Conservation (phyloP, 352 stramenopile species). For the Globisporangium megalacanthum region DNA sequence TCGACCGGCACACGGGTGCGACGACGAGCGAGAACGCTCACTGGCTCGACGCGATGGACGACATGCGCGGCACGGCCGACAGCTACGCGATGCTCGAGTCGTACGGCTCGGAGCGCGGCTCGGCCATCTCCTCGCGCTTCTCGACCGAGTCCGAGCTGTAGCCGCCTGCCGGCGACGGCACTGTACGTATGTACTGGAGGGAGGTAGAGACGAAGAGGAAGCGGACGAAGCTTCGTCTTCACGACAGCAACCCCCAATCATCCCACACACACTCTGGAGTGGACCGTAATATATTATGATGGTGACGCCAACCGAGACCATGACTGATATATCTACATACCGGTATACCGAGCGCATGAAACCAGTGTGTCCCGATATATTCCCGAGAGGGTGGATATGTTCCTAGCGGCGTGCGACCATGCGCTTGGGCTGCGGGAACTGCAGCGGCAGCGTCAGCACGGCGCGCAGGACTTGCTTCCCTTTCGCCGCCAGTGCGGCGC, state of each 20-base stretch:
- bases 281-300: too few relatives aligned
- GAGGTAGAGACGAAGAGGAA: too few relatives aligned
- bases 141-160: constrained; percentile 57
- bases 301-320: too few relatives aligned
- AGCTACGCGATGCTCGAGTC: constrained; percentile 82
- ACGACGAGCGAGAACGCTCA: constrained; percentile 26
- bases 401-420: constrained; percentile 26
- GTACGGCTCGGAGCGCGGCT: constrained; percentile 52
- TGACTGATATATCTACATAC: too few relatives aligned
- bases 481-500: constrained; percentile 33
- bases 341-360: too few relatives aligned
- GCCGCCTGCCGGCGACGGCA: too few relatives aligned
- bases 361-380: too few relatives aligned
- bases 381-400: neutral
- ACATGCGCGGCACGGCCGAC: constrained; percentile 75
- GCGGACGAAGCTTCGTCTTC: too few relatives aligned
- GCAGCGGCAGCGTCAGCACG: constrained; percentile 70
- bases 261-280: too few relatives aligned
- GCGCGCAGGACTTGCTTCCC: constrained; percentile 69
- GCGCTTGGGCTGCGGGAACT: constrained; percentile 69
- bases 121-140: constrained; percentile 60
- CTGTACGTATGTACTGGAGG: too few relatives aligned
- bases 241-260: too few relatives aligned
- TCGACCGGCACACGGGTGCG: constrained; percentile 7
- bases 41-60: constrained; percentile 35